phyloP scores from a whole-genome alignment of 1,284 basidiomycete genomes.

The Sporisorium graminicola region DNA sequence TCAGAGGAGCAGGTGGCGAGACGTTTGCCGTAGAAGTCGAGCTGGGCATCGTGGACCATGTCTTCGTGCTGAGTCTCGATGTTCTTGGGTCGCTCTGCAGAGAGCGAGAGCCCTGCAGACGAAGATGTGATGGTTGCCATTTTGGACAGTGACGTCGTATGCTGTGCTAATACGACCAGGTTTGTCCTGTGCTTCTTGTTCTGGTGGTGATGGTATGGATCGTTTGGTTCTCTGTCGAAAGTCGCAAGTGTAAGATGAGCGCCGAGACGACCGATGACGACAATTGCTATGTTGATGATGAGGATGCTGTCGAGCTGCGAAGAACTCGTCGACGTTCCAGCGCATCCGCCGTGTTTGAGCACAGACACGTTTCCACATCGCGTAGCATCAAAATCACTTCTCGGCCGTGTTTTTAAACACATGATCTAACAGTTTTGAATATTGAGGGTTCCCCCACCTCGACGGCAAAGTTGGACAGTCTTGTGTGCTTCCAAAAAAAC shows the following conservation, averaged over 20 bases:
- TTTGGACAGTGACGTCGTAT: background rate
- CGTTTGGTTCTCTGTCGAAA: background rate
- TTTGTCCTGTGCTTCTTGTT: background rate
- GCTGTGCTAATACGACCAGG: too few relatives aligned
- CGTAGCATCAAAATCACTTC: background rate
- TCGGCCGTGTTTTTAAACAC: slow-evolving; percentile 3
- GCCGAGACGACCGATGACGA: background rate
- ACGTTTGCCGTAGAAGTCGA: slow-evolving; percentile 97
- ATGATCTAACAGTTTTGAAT: background rate
- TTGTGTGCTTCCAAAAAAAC: background rate
- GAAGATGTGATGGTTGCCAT: slow-evolving; percentile 41
- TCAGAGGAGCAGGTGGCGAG: slow-evolving; percentile 97
- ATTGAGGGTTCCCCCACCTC: background rate
- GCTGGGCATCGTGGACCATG: slow-evolving; percentile 86
- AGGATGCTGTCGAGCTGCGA: slow-evolving; percentile 11
- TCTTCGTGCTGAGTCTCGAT: slow-evolving; percentile 69
- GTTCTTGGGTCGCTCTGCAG: slow-evolving; percentile 55
- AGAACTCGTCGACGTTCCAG: slow-evolving; percentile 26
- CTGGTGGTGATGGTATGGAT: too few relatives aligned
- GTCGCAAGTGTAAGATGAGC: background rate
- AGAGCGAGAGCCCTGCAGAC: slow-evolving; percentile 43
- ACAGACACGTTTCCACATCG: slow-evolving; percentile 31
- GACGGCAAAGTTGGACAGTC: background rate
- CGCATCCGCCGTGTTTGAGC: slow-evolving; percentile 28
- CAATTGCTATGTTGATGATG: background rate